Base-by-base conservation (phyloP, 345 rosid species). In the Jatropha curcas region DNA sequence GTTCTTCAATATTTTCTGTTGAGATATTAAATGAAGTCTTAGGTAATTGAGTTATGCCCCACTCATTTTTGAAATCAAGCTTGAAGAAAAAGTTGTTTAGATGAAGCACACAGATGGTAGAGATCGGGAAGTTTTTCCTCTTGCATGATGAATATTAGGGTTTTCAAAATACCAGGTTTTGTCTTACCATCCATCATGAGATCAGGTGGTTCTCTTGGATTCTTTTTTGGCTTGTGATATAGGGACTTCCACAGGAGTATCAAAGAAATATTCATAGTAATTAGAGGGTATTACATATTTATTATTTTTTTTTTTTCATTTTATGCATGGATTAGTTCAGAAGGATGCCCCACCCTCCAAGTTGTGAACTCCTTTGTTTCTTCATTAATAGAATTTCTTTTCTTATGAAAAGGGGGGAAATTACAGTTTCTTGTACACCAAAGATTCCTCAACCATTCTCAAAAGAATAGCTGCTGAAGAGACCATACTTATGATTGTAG, bases 11-110 rank as follows among this genome's bases (percentile, higher is more conserved):
- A 65, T 45, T 65, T 45, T 58, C 56, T 57, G 20, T 28, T 60
- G 10, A 28, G 9, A 33, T 12, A n/a, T 12, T 48, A 3, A n/a
- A 10, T 57, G 41, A 55, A 24, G 27, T 14, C 24, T n/a, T 4
- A 34, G 37, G 11, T 1, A 4, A 64, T 25, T 1, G 31, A 24
- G 35, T 53, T 16, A 64, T 37, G 3, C 50, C 56, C 30, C 17
- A 3, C 4, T 8, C n/a, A n/a, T 20, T 64, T 39, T 64, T 72
- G 9, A 64, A 48, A 37, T 60, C 66, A 22, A 33, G 31, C 51
- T 37, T 72, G 68, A 25, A 35, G 39, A 53, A 53, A n/a, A 71
- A 22, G 41, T 30, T 59, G 30, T n/a, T 59, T 43, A 35, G 14
- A 55, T 59, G 59, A 16, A 62, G 43, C 20, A 31, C n/a, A 28